Base-by-base conservation (phyloP, 805 yeast genomes). In the Metahyphopichia silvanorum region DNA sequence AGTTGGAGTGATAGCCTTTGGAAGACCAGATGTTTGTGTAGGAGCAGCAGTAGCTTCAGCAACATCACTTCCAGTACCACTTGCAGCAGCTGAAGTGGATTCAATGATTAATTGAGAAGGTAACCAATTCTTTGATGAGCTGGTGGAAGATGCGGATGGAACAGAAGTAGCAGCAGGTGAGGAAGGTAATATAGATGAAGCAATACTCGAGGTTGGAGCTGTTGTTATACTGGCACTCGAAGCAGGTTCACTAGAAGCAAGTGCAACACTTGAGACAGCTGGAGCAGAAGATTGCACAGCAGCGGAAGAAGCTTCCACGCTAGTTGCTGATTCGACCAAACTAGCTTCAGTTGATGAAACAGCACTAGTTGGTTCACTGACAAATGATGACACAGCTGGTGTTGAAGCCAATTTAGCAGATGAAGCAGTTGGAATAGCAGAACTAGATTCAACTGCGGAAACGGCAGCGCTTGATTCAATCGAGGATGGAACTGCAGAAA, bases 1-100 rank as follows among this genome's bases (percentile, higher is more conserved):
- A 2, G 62, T 63, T n/a, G 96, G 94, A 0, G 87, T 75, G 48
- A 88, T 85, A 7, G 84, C 86, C 46, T 77, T 77, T 32, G 96
- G 96, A 42, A 86, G 67, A 21, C 77, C 73, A 12, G 81, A 47
- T 10, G 55, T 50, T 19, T 51, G 42, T 4, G 61, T 40, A 8
- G 71, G 49, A 17, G 55, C 46, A n/a, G 63, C 50, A 7, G 60
- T 34, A 18, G 52, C 48, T 42, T 51, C 37, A 21, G 68, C 60
- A 25, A 69, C 51, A 31, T 70, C 52, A 9, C 60, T 55, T 21
- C 77, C 27, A 10, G 43, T 29, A 24, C 35, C 35, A 20, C 47
- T 29, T 9, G 47, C 38, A 13, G 44, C 39, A 7, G 30, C 36
- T 24, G 49, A 36, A 28, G 49, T 31, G 11, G 46, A 37, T 41